Percentiles rank a stretch among this genome's conserved stretches.
phyloP scores from a whole-genome alignment of 2,329 filamentous ascomycete species.

The Penicillium digitatum region DNA sequence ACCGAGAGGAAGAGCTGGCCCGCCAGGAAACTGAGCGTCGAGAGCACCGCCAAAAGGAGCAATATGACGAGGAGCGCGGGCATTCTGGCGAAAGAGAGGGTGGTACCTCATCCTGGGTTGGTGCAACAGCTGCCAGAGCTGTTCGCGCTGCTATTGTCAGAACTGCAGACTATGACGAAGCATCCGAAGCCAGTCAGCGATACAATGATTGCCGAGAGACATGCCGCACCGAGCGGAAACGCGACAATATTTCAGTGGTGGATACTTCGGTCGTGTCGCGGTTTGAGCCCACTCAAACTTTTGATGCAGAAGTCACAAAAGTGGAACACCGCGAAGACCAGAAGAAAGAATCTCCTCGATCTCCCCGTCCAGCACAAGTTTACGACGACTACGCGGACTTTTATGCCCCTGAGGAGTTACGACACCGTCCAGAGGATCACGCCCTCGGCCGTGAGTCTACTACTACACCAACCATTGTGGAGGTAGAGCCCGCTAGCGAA shows the following conservation, averaged over 20 bases:
- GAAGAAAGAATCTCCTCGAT: constrained; percentile 30
- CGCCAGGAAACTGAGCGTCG: constrained; percentile 18
- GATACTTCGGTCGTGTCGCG: constrained; percentile 26
- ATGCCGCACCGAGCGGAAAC: constrained; percentile 40
- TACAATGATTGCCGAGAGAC: constrained; percentile 38
- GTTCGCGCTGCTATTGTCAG: constrained; percentile 49
- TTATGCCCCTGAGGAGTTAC: constrained; percentile 41
- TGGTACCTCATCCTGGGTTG: constrained; percentile 31
- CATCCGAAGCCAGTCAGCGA: constrained; percentile 30
- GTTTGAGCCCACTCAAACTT: constrained; percentile 18
- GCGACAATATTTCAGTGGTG: constrained; percentile 21
- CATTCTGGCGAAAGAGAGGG: constrained; percentile 26
- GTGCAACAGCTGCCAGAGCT: constrained; percentile 48
- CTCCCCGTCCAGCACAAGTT: constrained; percentile 31
- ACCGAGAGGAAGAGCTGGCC: constrained; percentile 26
- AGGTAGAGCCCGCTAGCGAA: constrained; percentile 31
- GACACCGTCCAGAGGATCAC: constrained; percentile 39
- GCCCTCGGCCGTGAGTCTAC: constrained; percentile 15
- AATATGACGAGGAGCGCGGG: constrained; percentile 19
- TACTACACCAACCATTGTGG: constrained; percentile 29
- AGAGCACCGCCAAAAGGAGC: constrained; percentile 19
- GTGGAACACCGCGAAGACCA: constrained; percentile 13
- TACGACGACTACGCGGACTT: constrained; percentile 44
- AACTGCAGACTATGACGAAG: constrained; percentile 32
- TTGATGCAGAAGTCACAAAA: constrained; percentile 18